A percentile compares a stretch with the other conserved stretches of the same genome.
phyloP scores from a whole-genome alignment of 768 basidiomycete species.

The Lentinula sp. region DNA sequence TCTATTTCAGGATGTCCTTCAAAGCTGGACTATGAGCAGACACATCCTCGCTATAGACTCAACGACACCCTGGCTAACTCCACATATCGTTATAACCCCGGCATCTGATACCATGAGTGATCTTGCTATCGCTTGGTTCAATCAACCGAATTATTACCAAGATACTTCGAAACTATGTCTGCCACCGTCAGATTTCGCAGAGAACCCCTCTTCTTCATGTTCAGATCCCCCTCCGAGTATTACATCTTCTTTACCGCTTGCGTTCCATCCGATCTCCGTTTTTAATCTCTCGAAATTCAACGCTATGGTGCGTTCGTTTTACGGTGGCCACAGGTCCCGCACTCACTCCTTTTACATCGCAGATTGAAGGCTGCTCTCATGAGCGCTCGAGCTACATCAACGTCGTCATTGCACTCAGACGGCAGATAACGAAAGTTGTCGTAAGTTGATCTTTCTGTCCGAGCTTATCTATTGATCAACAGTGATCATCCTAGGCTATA shows the following conservation, averaged over 20 bases:
- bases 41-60: slow-evolving; percentile 37
- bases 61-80: slow-evolving; percentile 27
- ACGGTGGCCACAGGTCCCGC: neutral
- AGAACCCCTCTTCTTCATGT: neutral
- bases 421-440: slow-evolving; percentile 28
- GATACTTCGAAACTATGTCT: slow-evolving; percentile 27
- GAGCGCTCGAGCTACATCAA: slow-evolving; percentile 25
- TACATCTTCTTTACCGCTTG: neutral
- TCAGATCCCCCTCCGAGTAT: neutral
- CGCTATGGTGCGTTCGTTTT: slow-evolving; percentile 18
- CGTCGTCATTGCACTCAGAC: slow-evolving; percentile 28
- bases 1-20: neutral
- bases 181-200: slow-evolving; percentile 18
- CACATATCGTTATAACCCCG: slow-evolving; percentile 52
- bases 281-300: slow-evolving; percentile 26
- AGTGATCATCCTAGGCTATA: slow-evolving; percentile 27
- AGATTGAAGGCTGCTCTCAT: slow-evolving; percentile 18
- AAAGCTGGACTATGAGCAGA: neutral
- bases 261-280: slow-evolving; percentile 12
- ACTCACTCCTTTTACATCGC: neutral
- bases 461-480: slow-evolving; percentile 6
- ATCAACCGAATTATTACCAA: slow-evolving; percentile 28
- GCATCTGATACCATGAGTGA: slow-evolving; percentile 32
- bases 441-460: slow-evolving; percentile 23
- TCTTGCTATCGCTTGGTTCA: slow-evolving; percentile 25